Conservation (phyloP, 1,139 yeast species). For the Scheffersomyces parashehatae region DNA sequence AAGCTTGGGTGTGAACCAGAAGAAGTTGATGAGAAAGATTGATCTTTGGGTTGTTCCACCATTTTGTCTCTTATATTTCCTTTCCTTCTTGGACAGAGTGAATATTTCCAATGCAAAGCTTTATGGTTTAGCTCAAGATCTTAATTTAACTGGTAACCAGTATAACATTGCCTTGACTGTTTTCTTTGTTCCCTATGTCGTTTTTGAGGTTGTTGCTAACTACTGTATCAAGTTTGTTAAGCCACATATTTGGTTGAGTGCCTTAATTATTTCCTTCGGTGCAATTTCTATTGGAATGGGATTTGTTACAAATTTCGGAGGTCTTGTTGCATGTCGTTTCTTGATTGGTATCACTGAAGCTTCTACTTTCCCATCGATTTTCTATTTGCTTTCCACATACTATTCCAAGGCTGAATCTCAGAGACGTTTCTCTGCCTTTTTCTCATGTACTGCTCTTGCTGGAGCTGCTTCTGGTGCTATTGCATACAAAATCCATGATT, state of each 20-base stretch:
- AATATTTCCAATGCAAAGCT: constrained; percentile 74
- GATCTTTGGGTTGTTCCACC: constrained; percentile 71
- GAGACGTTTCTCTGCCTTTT: constrained; percentile 66
- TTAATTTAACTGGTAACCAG: constrained; percentile 56
- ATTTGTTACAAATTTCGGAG: constrained; percentile 57
- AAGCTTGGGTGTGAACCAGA: constrained; percentile 39
- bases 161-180: constrained; percentile 65
- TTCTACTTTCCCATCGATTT: constrained; percentile 73
- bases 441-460: constrained; percentile 45
- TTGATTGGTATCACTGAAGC: constrained; percentile 67
- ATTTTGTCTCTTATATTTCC: constrained; percentile 64
- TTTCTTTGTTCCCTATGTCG: constrained; percentile 70
- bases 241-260: constrained; percentile 66
- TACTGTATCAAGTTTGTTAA: constrained; percentile 56
- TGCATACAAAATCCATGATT: constrained; percentile 41
- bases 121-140: constrained; percentile 58
- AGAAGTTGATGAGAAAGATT: constrained; percentile 58
- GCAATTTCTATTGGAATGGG: constrained; percentile 67
- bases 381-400: constrained; percentile 60
- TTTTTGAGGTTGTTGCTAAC: constrained; percentile 69
- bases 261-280: constrained; percentile 62
- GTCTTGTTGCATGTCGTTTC: constrained; percentile 60
- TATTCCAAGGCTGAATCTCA: constrained; percentile 65
- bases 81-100: constrained; percentile 71
- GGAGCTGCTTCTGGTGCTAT: constrained; percentile 47